phyloP scores from a whole-genome alignment of 2,329 filamentous ascomycete genomes.

The Cytospora paraplurivora region DNA sequence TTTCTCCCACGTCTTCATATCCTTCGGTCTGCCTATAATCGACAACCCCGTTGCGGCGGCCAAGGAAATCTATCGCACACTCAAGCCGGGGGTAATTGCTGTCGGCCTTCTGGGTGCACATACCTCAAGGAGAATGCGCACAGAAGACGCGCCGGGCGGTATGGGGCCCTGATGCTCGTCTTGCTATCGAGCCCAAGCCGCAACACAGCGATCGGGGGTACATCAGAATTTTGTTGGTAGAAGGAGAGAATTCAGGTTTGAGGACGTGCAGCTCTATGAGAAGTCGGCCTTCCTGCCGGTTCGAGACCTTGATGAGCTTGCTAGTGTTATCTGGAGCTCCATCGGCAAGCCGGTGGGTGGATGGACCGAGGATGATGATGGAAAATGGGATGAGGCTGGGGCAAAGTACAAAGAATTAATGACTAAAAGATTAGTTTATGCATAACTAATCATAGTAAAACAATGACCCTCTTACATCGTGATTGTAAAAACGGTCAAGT shows the following conservation, averaged over 20 bases:
- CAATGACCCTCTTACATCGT: neutral
- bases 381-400: constrained; percentile 30
- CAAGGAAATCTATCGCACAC: constrained; percentile 29
- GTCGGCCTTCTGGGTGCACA: constrained; percentile 32
- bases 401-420: constrained; percentile 30
- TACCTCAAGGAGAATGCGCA: constrained; percentile 30
- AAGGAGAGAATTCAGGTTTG: constrained; percentile 28
- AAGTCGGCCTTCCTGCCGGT: constrained; percentile 29
- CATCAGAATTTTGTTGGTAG: constrained; percentile 21
- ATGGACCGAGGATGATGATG: constrained; percentile 31
- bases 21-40: constrained; percentile 31
- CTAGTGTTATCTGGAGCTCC: constrained; percentile 30
- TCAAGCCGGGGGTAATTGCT: constrained; percentile 30
- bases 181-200: constrained; percentile 29
- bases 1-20: constrained; percentile 31
- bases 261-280: constrained; percentile 28
- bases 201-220: constrained; percentile 29
- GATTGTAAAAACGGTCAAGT: neutral
- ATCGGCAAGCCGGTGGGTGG: constrained; percentile 29
- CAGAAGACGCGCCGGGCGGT: constrained; percentile 28
- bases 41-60: constrained; percentile 28
- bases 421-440: neutral
- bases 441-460: too few species aligned
- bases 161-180: constrained; percentile 26
- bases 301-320: constrained; percentile 28